phyloP scores from a whole-genome alignment of 2,329 filamentous ascomycete species.

The Cylindrodendrum hubeiense region DNA sequence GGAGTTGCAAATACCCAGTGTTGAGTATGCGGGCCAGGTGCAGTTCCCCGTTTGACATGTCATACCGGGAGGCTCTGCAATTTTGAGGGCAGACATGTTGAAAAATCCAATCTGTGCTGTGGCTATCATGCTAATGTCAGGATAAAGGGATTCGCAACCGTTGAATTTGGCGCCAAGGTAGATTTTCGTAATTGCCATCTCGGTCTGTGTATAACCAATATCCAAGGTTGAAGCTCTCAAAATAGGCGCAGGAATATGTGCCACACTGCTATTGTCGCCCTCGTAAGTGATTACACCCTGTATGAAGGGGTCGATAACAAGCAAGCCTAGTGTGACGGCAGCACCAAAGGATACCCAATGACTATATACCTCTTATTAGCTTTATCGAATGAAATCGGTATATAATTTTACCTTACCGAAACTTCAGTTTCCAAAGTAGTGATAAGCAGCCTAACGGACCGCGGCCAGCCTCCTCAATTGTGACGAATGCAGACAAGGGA shows the following conservation, averaged over 20 bases:
- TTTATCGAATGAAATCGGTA: neutral
- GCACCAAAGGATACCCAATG: conserved; percentile 20
- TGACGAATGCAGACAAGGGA: conserved; percentile 4
- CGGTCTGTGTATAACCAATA: neutral
- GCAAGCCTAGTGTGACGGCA: neutral
- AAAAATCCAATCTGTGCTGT: neutral
- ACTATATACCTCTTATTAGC: neutral
- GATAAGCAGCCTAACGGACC: conserved; percentile 5
- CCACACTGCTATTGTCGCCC: neutral
- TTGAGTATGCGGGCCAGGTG: conserved; percentile 11
- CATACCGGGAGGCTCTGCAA: neutral
- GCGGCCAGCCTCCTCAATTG: conserved; percentile 17
- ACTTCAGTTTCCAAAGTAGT: neutral
- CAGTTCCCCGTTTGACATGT: conserved; percentile 8
- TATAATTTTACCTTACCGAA: neutral
- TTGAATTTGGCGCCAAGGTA: neutral
- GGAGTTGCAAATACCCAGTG: conserved; percentile 13
- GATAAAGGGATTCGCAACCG: neutral
- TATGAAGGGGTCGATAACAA: conserved; percentile 9
- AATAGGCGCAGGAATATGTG: neutral
- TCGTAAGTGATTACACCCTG: conserved; percentile 9
- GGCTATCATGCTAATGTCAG: neutral
- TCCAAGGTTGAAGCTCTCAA: neutral
- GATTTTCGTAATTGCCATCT: neutral
- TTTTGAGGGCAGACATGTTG: neutral